Evolutionary conservation across 495 filamentous ascomycete species (phyloP).

Genomic region (Podospora anserina): DNA sequence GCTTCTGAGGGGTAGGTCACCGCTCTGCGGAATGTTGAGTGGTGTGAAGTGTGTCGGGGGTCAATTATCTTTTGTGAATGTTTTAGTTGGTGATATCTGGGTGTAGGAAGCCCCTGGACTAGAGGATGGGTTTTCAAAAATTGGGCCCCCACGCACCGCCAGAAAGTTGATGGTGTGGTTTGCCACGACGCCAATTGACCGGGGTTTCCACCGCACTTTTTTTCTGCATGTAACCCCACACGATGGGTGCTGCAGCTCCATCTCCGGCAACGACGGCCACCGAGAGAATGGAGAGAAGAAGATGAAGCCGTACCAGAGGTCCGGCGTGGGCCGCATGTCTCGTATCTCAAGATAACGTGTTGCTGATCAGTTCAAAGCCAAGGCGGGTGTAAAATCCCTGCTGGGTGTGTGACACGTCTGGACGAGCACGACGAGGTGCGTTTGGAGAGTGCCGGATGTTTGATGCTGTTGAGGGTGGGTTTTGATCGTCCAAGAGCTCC

Average conservation of each 20-base stretch:
- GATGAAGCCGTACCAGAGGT: neutral
- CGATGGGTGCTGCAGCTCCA: neutral
- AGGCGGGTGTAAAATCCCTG: neutral
- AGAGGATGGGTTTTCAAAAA: constrained; percentile 7
- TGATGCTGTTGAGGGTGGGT: neutral
- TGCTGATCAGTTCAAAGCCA: constrained; percentile 3
- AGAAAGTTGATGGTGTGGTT: neutral
- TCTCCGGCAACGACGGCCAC: neutral
- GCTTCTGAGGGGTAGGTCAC: neutral
- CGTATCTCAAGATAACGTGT: constrained; percentile 4
- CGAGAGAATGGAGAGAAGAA: neutral
- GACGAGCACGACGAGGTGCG: neutral
- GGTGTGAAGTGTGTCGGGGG: neutral
- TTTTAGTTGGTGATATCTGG: neutral
- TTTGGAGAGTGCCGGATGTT: neutral
- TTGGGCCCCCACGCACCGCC: constrained; percentile 1
- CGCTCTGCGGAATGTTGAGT: neutral
- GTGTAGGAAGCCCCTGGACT: neutral
- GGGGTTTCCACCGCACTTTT: constrained; percentile 6
- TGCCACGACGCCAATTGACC: constrained; percentile 1
- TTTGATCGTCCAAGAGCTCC: constrained; percentile 9
- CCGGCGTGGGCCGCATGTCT: neutral
- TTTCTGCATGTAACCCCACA: neutral
- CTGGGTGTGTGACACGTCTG: constrained; percentile 1
- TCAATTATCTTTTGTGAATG: neutral